A percentile compares a stretch with the other conserved stretches of the same genome.
Conservation (phyloP, 306 rosid genomes). For the Rubus parviflorus region DNA sequence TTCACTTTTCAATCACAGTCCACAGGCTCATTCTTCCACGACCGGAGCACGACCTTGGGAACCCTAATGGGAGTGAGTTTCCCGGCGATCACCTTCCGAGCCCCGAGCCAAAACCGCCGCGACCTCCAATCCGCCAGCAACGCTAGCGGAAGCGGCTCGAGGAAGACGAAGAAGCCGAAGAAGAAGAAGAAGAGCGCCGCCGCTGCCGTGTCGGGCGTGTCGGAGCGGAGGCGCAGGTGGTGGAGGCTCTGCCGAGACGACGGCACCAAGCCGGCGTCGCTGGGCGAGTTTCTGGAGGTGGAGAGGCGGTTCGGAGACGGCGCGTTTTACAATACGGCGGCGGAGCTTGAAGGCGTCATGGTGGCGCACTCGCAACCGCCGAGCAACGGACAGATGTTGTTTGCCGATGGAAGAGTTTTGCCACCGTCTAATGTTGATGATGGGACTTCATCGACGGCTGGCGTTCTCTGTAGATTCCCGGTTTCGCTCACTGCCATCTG, state of each 20-base stretch:
- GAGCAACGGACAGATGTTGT: slow-evolving; percentile 51
- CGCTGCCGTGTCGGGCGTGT: slow-evolving; percentile 26
- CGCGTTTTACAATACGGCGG: slow-evolving; percentile 74
- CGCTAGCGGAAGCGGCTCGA: slow-evolving; percentile 19
- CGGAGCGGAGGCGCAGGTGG: slow-evolving; percentile 76
- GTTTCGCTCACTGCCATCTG: slow-evolving; percentile 75
- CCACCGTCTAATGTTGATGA: slow-evolving; percentile 62
- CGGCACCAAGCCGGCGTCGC: slow-evolving; percentile 65
- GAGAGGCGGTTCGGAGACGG: slow-evolving; percentile 86
- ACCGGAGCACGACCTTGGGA: slow-evolving; percentile 81
- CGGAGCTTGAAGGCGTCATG: slow-evolving; percentile 79
- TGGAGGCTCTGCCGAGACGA: slow-evolving; percentile 85
- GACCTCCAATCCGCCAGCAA: slow-evolving; percentile 38
- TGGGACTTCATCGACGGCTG: slow-evolving; percentile 40
- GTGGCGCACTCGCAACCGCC: slow-evolving; percentile 30
- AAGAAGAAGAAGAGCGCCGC: slow-evolving; percentile 43
- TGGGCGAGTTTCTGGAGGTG: slow-evolving; percentile 88
- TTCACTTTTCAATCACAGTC: slow-evolving; percentile 40
- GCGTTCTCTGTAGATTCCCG: slow-evolving; percentile 63
- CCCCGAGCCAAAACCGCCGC: slow-evolving; percentile 68
- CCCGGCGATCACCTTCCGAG: slow-evolving; percentile 81
- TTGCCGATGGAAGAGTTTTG: slow-evolving; percentile 82
- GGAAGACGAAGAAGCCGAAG: slow-evolving; percentile 41
- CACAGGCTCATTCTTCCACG: slow-evolving; percentile 93
- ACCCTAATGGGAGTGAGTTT: slow-evolving; percentile 91